Evolutionary conservation across 2,329 filamentous ascomycete genomes (phyloP).

Genomic region (Plenodomus biglobosus): DNA sequence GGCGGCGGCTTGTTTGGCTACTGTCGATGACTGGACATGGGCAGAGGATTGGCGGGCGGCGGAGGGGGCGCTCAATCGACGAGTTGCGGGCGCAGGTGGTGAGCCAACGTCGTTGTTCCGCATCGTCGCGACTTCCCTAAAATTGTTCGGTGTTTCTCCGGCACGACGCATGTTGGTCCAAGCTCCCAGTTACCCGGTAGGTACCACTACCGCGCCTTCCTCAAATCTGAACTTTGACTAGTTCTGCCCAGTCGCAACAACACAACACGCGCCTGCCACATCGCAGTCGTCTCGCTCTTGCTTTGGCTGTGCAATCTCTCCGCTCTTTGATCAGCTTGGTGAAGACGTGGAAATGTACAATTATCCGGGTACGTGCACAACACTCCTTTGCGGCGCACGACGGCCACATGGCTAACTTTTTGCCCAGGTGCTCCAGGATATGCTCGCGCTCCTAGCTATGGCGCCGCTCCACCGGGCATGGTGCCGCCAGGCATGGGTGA

Average conservation of each 20-base stretch:
- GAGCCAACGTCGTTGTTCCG: no score
- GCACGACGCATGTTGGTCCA: conserved; percentile 13
- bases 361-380: conserved; percentile 32
- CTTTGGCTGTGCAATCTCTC: no score
- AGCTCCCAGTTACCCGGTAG: no score
- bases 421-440: conserved; percentile 59
- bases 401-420: conserved; percentile 23
- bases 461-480: conserved; percentile 72
- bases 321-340: no score
- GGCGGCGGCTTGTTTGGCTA: not conserved
- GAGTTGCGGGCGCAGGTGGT: not conserved
- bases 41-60: conserved; percentile 1
- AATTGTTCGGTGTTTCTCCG: not conserved
- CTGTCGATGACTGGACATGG: not conserved
- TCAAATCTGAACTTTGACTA: conserved; percentile 13
- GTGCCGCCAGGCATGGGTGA: conserved; percentile 80
- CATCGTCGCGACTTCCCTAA: not conserved
- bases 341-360: conserved; percentile 36
- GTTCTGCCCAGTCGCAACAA: conserved; percentile 5
- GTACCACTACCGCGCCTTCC: not conserved
- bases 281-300: not conserved
- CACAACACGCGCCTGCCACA: conserved; percentile 9
- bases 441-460: conserved; percentile 73
- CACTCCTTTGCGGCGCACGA: not conserved
- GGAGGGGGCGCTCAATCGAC: not conserved